Percentiles rank a stretch among this genome's conserved stretches.
These are phyloP conservation scores for Venturia nashicola DNA, from an alignment of 2,329 filamentous ascomycete species.

Conservation along the genomic window DNA sequence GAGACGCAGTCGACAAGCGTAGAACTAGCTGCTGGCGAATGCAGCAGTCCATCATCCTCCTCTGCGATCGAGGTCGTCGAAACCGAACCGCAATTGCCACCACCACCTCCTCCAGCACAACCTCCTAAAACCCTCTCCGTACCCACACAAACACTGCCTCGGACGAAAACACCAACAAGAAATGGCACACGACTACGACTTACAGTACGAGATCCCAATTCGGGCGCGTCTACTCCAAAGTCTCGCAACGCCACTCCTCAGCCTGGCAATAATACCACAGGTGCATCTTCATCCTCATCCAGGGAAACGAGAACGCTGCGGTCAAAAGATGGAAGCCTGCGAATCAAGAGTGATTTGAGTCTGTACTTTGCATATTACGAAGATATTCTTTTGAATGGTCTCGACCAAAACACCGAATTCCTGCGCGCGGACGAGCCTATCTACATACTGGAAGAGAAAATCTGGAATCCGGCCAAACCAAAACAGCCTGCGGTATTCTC, in stretches of 20 bases:
- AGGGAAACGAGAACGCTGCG: conserved; percentile 59
- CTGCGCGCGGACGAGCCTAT: conserved; percentile 63
- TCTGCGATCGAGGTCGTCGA: not conserved
- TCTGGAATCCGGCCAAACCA: conserved; percentile 15
- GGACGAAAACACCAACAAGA: not conserved
- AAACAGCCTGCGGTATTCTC: conserved; percentile 18
- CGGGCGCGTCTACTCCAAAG: not conserved
- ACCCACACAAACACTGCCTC: not conserved
- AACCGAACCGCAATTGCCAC: not conserved
- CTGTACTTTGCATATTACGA: conserved; percentile 91
- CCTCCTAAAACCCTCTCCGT: not conserved
- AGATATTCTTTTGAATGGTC: conserved; percentile 78
- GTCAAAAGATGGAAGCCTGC: conserved; percentile 68
- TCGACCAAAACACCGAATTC: conserved; percentile 62
- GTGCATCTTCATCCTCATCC: conserved; percentile 12
- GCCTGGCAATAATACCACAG: not conserved
- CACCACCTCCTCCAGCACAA: not conserved
- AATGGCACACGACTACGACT: conserved; percentile 1
- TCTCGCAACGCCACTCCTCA: conserved; percentile 1
- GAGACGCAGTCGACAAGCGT: not conserved
- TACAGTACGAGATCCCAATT: not conserved
- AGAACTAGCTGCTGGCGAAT: not conserved
- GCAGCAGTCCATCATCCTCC: not conserved
- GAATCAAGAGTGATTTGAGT: conserved; percentile 83
- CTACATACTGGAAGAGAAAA: conserved; percentile 49